These are phyloP conservation scores for Alternaria consortialis DNA, from an alignment of 2,329 filamentous ascomycete genomes.

Conservation along the genomic window DNA sequence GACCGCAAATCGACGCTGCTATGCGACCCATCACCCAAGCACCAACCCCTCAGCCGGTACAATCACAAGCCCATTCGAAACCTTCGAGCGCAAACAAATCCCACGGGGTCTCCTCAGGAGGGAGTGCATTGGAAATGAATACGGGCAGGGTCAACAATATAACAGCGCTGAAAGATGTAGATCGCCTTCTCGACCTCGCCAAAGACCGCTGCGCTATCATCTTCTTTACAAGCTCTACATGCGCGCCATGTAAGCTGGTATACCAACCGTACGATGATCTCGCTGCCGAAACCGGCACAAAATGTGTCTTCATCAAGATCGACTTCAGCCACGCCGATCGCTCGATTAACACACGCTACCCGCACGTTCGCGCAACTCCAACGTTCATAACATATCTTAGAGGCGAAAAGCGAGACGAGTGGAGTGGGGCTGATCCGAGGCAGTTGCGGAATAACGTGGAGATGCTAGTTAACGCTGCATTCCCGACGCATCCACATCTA, in stretches of 20 bases:
- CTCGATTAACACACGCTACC: constrained; percentile 69
- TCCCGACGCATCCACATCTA: constrained; percentile 78
- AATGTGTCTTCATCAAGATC: constrained; percentile 80
- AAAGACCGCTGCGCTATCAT: constrained; percentile 76
- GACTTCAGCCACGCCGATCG: constrained; percentile 74
- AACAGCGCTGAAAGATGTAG: constrained; percentile 66
- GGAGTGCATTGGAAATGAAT: constrained; percentile 27
- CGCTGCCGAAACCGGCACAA: constrained; percentile 74
- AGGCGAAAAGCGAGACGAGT: constrained; percentile 78
- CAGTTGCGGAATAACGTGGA: constrained; percentile 76
- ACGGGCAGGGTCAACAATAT: constrained; percentile 68
- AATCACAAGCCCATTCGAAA: constrained; percentile 22
- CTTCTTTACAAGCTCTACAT: constrained; percentile 92
- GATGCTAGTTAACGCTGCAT: constrained; percentile 77
- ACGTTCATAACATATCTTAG: constrained; percentile 87
- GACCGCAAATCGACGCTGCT: constrained; percentile 74
- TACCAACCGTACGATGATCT: constrained; percentile 85
- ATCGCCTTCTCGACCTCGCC: constrained; percentile 67
- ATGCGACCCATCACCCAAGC: constrained; percentile 71
- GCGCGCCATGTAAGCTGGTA: constrained; percentile 81
- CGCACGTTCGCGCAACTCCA: constrained; percentile 76
- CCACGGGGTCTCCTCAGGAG: constrained; percentile 20
- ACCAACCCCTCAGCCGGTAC: constrained; percentile 52
- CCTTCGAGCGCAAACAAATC: constrained; percentile 11
- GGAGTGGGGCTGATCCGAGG: constrained; percentile 77